phyloP scores from a whole-genome alignment of 768 basidiomycete genomes.

The Macrolepiota albuminosa region DNA sequence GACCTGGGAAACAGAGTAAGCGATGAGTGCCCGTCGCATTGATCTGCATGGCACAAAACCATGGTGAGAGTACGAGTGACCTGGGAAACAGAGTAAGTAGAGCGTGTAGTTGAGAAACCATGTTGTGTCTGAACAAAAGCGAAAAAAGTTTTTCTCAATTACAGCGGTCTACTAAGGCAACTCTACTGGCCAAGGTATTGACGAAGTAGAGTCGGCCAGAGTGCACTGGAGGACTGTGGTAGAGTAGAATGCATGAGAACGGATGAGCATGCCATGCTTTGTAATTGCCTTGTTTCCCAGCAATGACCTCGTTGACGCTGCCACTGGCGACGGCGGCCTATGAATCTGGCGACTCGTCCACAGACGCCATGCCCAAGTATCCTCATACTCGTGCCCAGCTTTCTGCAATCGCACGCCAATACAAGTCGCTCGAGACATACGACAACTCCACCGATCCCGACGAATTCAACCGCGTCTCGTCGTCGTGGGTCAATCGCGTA shows the following conservation, averaged over 20 bases:
- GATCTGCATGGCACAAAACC: too few species aligned
- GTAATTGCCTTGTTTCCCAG: constrained; percentile 9
- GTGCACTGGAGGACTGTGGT: not conserved
- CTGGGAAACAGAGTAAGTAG: too few species aligned
- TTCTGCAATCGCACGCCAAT: constrained; percentile 64
- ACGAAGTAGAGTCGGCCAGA: not conserved
- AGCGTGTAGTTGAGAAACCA: too few species aligned
- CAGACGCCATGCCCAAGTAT: constrained; percentile 40
- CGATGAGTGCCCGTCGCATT: too few species aligned
- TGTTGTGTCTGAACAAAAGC: too few species aligned
- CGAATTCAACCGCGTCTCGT: constrained; percentile 45
- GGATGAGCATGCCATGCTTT: not conserved
- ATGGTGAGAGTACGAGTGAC: too few species aligned
- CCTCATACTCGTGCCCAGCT: constrained; percentile 84
- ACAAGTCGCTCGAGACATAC: constrained; percentile 54
- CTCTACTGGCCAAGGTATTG: not conserved
- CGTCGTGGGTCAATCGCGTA: constrained; percentile 64
- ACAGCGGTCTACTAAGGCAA: too few species aligned
- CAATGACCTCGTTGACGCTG: constrained; percentile 11
- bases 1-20: too few species aligned
- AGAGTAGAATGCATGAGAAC: not conserved
- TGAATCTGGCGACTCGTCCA: constrained; percentile 8
- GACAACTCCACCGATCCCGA: constrained; percentile 57
- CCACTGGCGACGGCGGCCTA: constrained; percentile 7
- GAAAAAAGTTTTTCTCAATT: too few species aligned